Evolutionary conservation across 129 eudicot genomes (phyloP).

Genomic region (Tanacetum coccineum): DNA sequence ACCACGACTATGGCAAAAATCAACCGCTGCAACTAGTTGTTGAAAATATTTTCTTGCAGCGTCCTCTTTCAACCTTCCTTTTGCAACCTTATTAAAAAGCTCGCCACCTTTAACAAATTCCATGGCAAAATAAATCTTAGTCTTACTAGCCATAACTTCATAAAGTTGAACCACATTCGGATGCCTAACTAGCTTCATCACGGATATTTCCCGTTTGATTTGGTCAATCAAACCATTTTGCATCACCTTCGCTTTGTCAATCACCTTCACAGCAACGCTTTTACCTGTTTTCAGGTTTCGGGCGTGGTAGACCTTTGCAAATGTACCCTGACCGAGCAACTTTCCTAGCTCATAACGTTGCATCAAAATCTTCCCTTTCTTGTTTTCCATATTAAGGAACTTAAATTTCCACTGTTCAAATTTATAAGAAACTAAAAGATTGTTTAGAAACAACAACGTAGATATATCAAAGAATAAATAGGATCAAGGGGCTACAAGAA

Average conservation of each 20-base stretch:
- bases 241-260: constrained; percentile 64
- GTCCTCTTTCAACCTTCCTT: constrained; percentile 75
- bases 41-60: constrained; percentile 71
- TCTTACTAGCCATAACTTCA: constrained; percentile 87
- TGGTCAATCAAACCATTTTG: constrained; percentile 67
- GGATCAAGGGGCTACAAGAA: constrained; percentile 32
- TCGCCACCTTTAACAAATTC: constrained; percentile 87
- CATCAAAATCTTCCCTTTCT: constrained; percentile 60
- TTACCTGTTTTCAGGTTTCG: constrained; percentile 45
- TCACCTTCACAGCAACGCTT: constrained; percentile 68
- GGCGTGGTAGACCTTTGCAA: constrained; percentile 84
- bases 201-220: constrained; percentile 83
- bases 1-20: constrained; percentile 77
- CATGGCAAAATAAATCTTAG: constrained; percentile 86
- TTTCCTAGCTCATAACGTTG: constrained; percentile 68
- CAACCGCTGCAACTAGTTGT: constrained; percentile 68
- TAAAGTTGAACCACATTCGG: constrained; percentile 83
- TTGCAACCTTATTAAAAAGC: constrained; percentile 73
- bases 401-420: background rate
- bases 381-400: constrained; percentile 23
- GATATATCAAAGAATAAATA: constrained; percentile 10
- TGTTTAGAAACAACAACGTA: constrained; percentile 9
- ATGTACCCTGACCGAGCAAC: constrained; percentile 79
- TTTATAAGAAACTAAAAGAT: background rate
- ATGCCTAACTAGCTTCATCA: constrained; percentile 68